Evolutionary conservation across 495 filamentous ascomycete genomes (phyloP), one percentile per base, ranked within the genome.

Genomic region (Cetradonia linearis): DNA sequence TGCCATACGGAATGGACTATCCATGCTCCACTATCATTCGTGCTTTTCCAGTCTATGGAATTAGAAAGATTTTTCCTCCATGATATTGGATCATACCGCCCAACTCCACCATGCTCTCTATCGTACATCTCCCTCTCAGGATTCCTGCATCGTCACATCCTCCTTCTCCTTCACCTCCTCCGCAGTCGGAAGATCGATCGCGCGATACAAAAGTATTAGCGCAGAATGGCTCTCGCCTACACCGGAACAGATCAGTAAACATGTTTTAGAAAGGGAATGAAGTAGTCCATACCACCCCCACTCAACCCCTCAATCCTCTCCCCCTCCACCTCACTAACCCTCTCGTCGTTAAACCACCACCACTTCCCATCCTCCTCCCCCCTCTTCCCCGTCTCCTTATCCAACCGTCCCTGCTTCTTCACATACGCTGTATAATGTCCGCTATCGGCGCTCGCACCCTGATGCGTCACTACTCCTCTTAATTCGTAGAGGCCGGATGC

Each of bases 281-380:
- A n/a, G 36, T 18, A 54, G 58, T 38, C 74, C 83, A 72, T 73
- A 84, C 93, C 93, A 68, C 93, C 93, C 62, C 93, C 93, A 56
- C 89, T 80, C 62, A 98, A 78, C 7, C 86, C 84, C 68, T 92
- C 86, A 64, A 98, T 94, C 76, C 93, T 95, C 65, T 96, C 90
- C 10, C 81, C 73, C 4, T 91, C 85, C 31, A 98, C 93, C 73
- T 97, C 94, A 42, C 86, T 82, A 13, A 98, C 94, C 71, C 92
- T 95, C 68, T 98, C 94, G 67, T 98, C 93, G 69, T 98, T 96
- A 79, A 98, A 98, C 91, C 93, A 97, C 90, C 93, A 98, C 93
- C 93, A 98, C 65, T 92, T 96, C 58, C 85, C 90, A 63, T 95
- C 91, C 59, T 91, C 86, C 63, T 85, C 83, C 59, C 81, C 82